Evolutionary conservation across 2,329 filamentous ascomycete genomes (phyloP).

Genomic region (Tolypocladium nubicola): DNA sequence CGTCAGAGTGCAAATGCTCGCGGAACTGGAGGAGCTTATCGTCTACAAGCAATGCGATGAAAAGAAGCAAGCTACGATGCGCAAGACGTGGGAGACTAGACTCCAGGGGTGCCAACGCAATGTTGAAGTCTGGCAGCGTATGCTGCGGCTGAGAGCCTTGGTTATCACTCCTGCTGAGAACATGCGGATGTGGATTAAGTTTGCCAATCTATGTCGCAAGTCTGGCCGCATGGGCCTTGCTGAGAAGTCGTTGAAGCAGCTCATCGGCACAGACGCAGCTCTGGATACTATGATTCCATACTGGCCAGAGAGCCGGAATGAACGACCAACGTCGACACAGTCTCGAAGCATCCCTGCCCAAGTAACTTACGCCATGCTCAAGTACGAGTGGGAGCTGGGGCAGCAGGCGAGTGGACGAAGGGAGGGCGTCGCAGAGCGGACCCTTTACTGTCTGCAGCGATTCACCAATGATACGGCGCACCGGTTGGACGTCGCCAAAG

Average conservation of each 20-base stretch:
- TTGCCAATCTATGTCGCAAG: slow-evolving; percentile 95
- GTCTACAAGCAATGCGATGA: slow-evolving; percentile 91
- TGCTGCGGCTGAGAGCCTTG: slow-evolving; percentile 87
- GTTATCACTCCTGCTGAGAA: slow-evolving; percentile 90
- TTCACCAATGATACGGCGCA: slow-evolving; percentile 51
- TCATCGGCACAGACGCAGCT: slow-evolving; percentile 64
- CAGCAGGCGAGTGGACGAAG: slow-evolving; percentile 40
- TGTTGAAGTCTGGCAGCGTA: slow-evolving; percentile 96
- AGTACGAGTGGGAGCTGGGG: slow-evolving; percentile 88
- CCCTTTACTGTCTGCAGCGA: slow-evolving; percentile 46
- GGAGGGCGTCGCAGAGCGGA: slow-evolving; percentile 39
- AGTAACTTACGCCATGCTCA: slow-evolving; percentile 92
- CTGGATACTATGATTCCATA: slow-evolving; percentile 52
- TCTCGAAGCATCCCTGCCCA: slow-evolving; percentile 53
- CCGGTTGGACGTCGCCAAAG: slow-evolving; percentile 41
- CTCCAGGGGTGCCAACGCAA: slow-evolving; percentile 93
- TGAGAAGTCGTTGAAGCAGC: slow-evolving; percentile 84
- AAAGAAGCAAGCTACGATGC: slow-evolving; percentile 83
- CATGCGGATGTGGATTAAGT: slow-evolving; percentile 99
- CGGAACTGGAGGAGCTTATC: slow-evolving; percentile 96
- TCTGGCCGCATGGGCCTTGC: slow-evolving; percentile 89
- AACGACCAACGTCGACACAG: slow-evolving; percentile 5
- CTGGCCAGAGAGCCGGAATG: slow-evolving; percentile 33
- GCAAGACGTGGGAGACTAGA: slow-evolving; percentile 89
- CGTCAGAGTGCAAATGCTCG: slow-evolving; percentile 96